A percentile compares a stretch with the other conserved stretches of the same genome.
phyloP scores from a whole-genome alignment of 1,139 yeast species.

The Candida sp. region DNA sequence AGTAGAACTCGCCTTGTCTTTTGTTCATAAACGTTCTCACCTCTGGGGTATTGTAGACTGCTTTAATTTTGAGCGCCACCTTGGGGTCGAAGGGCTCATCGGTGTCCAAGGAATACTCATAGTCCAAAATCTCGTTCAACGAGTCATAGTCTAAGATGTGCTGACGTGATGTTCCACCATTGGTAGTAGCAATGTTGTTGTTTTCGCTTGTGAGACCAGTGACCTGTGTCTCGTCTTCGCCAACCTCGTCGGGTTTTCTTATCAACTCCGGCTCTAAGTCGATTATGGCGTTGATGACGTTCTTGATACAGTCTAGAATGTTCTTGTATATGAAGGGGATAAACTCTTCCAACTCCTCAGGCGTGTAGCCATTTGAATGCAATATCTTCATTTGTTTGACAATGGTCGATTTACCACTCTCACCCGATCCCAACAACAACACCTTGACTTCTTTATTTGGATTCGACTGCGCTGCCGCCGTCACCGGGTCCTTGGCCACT shows the following conservation, averaged over 20 bases:
- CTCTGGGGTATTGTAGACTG: conserved; percentile 58
- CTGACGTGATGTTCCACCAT: conserved; percentile 18
- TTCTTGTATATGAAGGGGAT: conserved; percentile 74
- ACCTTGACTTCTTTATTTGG: conserved; percentile 57
- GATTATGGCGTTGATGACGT: conserved; percentile 59
- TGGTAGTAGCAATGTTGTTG: conserved; percentile 16
- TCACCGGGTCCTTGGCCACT: conserved; percentile 14
- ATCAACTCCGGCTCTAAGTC: conserved; percentile 55
- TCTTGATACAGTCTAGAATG: conserved; percentile 67
- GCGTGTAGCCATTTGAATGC: conserved; percentile 71
- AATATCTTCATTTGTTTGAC: conserved; percentile 76
- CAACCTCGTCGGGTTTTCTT: conserved; percentile 17
- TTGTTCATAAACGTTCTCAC: conserved; percentile 61
- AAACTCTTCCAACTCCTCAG: conserved; percentile 66
- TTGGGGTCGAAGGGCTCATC: conserved; percentile 47
- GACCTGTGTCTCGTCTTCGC: conserved; percentile 7
- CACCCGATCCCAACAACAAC: conserved; percentile 76
- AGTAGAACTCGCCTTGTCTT: conserved; percentile 75
- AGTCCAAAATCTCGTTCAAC: conserved; percentile 49
- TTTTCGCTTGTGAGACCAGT: conserved; percentile 8
- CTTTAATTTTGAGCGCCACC: conserved; percentile 48
- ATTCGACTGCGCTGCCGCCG: conserved; percentile 13
- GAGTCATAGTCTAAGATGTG: conserved; percentile 41
- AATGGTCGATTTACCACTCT: conserved; percentile 79
- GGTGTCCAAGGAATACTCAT: conserved; percentile 53